Conservation (phyloP, 306 rosid species). For the Castanopsis chinensis region DNA sequence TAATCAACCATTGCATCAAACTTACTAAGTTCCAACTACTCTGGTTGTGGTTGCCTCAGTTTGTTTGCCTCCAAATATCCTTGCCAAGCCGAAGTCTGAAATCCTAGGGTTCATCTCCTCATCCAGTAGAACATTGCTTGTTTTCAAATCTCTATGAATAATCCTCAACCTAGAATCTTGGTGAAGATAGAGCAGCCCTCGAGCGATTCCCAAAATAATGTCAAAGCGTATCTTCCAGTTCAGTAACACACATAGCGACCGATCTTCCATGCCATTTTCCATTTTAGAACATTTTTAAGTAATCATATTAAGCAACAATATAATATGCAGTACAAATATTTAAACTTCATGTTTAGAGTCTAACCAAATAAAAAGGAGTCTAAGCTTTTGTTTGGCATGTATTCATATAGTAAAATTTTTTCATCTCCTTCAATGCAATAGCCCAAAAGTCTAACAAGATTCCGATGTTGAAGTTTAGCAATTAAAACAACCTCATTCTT, state of each 20-base stretch:
- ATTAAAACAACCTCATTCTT: slow-evolving; percentile 19
- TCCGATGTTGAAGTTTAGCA: slow-evolving; percentile 22
- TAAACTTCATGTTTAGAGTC: background rate
- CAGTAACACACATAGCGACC: slow-evolving; percentile 7
- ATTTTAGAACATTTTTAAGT: background rate
- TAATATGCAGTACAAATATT: background rate
- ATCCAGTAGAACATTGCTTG: slow-evolving; percentile 25
- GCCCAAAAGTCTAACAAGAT: slow-evolving; percentile 22
- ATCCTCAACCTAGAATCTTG: slow-evolving; percentile 26
- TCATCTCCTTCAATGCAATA: slow-evolving; percentile 11
- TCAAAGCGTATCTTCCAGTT: slow-evolving; percentile 19
- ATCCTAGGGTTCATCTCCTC: slow-evolving; percentile 21
- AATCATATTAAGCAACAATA: background rate
- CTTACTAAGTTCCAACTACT: slow-evolving; percentile 33
- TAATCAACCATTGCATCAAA: background rate
- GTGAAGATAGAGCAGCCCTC: slow-evolving; percentile 31
- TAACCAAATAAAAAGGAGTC: slow-evolving; percentile 15
- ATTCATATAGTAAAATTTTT: slow-evolving; percentile 13
- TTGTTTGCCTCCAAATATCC: slow-evolving; percentile 17
- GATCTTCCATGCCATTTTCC: background rate
- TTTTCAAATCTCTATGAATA: slow-evolving; percentile 28
- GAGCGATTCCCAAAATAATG: slow-evolving; percentile 20
- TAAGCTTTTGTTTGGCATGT: slow-evolving; percentile 24
- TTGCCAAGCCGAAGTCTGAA: slow-evolving; percentile 27
- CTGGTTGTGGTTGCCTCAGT: slow-evolving; percentile 20